Conservation (phyloP, 2,329 filamentous ascomycete species). For the Pestalotiopsis sp. region DNA sequence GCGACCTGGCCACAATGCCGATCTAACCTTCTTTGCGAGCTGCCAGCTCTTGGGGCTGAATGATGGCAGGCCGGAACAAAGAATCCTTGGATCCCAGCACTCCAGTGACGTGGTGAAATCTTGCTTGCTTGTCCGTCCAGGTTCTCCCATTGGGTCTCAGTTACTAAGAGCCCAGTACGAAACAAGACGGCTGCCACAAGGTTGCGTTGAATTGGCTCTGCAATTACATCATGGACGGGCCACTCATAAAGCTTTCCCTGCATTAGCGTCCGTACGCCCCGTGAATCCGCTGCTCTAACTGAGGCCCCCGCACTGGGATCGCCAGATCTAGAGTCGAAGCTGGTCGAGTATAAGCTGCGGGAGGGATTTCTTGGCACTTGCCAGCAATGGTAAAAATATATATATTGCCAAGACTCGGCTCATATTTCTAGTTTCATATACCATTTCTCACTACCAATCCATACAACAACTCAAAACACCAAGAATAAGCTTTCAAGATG, state of each 20-base stretch:
- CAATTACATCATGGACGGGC: conserved; percentile 10
- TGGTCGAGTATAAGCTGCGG: not conserved
- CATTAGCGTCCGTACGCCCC: conserved; percentile 3
- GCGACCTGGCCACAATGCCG: not conserved
- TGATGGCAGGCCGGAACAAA: not conserved
- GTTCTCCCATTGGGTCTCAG: not conserved
- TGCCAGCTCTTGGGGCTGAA: no score
- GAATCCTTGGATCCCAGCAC: not conserved
- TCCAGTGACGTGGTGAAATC: not conserved
- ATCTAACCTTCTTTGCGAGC: not conserved
- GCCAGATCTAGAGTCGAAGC: not conserved
- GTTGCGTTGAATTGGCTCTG: not conserved
- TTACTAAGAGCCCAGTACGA: not conserved
- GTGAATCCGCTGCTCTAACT: not conserved
- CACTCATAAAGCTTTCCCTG: conserved; percentile 1
- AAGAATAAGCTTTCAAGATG: conserved; percentile 36
- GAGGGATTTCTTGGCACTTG: conserved; percentile 6
- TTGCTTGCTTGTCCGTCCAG: not conserved
- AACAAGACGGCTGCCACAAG: not conserved
- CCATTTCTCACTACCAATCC: not conserved
- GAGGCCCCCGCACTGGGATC: not conserved
- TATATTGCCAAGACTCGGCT: not conserved
- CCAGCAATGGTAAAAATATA: not conserved
- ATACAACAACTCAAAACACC: not conserved
- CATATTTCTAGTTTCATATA: not conserved